A percentile compares a stretch with the other conserved stretches of the same genome.
Evolutionary conservation across 495 filamentous ascomycete genomes (phyloP).

Genomic region (Parathielavia hyrcaniae): DNA sequence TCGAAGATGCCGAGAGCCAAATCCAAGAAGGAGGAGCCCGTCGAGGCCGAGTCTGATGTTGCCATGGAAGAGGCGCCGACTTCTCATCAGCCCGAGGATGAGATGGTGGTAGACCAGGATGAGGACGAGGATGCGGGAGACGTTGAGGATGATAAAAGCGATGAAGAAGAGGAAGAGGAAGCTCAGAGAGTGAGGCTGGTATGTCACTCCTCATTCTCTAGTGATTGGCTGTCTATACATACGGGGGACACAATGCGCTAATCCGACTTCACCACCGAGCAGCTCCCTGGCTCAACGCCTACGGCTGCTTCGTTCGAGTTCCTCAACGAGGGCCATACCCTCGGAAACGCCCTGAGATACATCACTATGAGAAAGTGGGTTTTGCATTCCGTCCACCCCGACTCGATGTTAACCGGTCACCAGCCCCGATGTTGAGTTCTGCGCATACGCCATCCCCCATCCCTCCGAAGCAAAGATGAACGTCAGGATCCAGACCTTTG

Average conservation of each 20-base stretch:
- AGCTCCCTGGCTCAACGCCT: slow-evolving; percentile 66
- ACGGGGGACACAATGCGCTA: not conserved
- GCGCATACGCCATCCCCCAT: slow-evolving; percentile 96
- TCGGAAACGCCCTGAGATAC: slow-evolving; percentile 89
- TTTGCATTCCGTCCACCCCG: not conserved
- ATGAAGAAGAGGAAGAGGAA: slow-evolving; percentile 24
- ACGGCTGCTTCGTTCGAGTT: slow-evolving; percentile 77
- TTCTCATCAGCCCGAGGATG: slow-evolving; percentile 38
- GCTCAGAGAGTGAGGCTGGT: slow-evolving; percentile 35
- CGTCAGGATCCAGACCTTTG: slow-evolving; percentile 90
- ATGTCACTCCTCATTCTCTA: slow-evolving; percentile 1
- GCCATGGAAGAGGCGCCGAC: slow-evolving; percentile 52
- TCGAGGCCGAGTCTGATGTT: slow-evolving; percentile 31
- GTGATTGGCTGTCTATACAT: not conserved
- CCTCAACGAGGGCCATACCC: slow-evolving; percentile 82
- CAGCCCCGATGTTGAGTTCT: slow-evolving; percentile 93
- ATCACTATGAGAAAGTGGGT: slow-evolving; percentile 96
- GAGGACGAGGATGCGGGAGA: slow-evolving; percentile 35
- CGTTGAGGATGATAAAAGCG: slow-evolving; percentile 34
- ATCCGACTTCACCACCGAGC: slow-evolving; percentile 11
- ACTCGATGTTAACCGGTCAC: slow-evolving; percentile 9
- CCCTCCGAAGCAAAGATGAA: slow-evolving; percentile 96
- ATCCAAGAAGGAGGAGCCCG: slow-evolving; percentile 19
- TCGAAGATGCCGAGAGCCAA: slow-evolving; percentile 34
- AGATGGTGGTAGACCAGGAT: slow-evolving; percentile 32